These are phyloP conservation scores for Salisapilia sapeloensis DNA, from an alignment of 352 stramenopile species.

Conservation along the genomic window DNA sequence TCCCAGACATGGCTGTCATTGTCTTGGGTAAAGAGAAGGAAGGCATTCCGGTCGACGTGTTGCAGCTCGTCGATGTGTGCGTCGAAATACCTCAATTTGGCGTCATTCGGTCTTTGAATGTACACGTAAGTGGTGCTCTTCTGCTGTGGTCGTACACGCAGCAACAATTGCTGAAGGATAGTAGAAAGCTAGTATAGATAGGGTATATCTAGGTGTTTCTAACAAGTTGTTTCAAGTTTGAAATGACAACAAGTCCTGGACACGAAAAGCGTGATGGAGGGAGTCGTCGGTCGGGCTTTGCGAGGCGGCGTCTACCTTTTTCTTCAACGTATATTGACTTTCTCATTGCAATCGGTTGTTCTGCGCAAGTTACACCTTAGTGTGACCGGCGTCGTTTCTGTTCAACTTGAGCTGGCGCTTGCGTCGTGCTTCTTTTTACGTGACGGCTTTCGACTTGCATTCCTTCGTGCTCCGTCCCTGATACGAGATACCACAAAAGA, in stretches of 20 bases:
- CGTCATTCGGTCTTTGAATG: slow-evolving; percentile 93
- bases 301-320: slow-evolving; percentile 62
- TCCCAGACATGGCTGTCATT: slow-evolving; percentile 86
- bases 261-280: no score
- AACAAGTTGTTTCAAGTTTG: no score
- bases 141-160: slow-evolving; percentile 94
- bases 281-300: no score
- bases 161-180: slow-evolving; percentile 41
- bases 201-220: no score
- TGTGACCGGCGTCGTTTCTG: slow-evolving; percentile 61
- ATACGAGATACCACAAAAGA: no score
- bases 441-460: slow-evolving; percentile 77
- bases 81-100: slow-evolving; percentile 97
- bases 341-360: slow-evolving; percentile 71
- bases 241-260: no score
- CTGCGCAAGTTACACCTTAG: slow-evolving; percentile 51
- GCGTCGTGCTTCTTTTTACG: slow-evolving; percentile 82
- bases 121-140: slow-evolving; percentile 92
- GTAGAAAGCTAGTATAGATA: no score
- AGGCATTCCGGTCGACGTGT: slow-evolving; percentile 89
- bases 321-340: slow-evolving; percentile 72
- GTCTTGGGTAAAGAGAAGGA: slow-evolving; percentile 95
- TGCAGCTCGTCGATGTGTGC: slow-evolving; percentile 91
- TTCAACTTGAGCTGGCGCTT: slow-evolving; percentile 79
- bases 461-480: slow-evolving; percentile 60